phyloP scores from a whole-genome alignment of 495 filamentous ascomycete species.

The Lentithecium fluviatile region DNA sequence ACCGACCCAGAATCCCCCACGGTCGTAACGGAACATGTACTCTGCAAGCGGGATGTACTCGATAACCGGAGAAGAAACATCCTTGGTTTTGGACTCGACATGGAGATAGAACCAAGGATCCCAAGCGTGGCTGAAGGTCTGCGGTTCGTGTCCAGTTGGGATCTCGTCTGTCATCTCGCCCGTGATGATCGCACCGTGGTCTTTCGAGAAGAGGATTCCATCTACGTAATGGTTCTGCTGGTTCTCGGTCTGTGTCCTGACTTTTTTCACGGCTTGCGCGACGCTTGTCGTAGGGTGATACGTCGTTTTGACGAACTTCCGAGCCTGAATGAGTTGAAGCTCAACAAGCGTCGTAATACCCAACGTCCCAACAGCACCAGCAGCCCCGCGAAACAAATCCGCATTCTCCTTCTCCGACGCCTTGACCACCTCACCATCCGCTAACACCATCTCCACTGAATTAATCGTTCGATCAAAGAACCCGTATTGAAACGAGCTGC shows the following conservation, averaged over 20 bases:
- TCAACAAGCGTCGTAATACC: slow-evolving; percentile 58
- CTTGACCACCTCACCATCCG: slow-evolving; percentile 52
- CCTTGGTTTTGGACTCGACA: slow-evolving; percentile 35
- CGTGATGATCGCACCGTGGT: slow-evolving; percentile 54
- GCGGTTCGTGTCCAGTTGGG: slow-evolving; percentile 36
- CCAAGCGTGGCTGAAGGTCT: slow-evolving; percentile 48
- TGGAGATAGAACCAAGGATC: slow-evolving; percentile 65
- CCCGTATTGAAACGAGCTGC: slow-evolving; percentile 57
- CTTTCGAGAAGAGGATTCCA: slow-evolving; percentile 51
- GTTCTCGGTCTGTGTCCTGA: slow-evolving; percentile 46
- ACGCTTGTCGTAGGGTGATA: slow-evolving; percentile 51
- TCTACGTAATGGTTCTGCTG: slow-evolving; percentile 41
- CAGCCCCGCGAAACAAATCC: slow-evolving; percentile 57
- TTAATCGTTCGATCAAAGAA: slow-evolving; percentile 58
- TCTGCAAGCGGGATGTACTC: slow-evolving; percentile 57
- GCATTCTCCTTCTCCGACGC: slow-evolving; percentile 41
- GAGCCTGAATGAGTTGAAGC: slow-evolving; percentile 53
- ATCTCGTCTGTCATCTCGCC: slow-evolving; percentile 50
- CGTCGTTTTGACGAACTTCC: slow-evolving; percentile 55
- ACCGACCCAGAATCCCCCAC: slow-evolving; percentile 62
- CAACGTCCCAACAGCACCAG: slow-evolving; percentile 56
- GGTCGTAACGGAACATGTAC: slow-evolving; percentile 65
- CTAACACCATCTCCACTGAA: slow-evolving; percentile 60
- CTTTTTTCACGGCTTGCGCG: slow-evolving; percentile 28
- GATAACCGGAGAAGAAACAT: slow-evolving; percentile 35